Evolutionary conservation across 2,329 filamentous ascomycete species (phyloP).

Genomic region (Neopestalotiopsis sp.): DNA sequence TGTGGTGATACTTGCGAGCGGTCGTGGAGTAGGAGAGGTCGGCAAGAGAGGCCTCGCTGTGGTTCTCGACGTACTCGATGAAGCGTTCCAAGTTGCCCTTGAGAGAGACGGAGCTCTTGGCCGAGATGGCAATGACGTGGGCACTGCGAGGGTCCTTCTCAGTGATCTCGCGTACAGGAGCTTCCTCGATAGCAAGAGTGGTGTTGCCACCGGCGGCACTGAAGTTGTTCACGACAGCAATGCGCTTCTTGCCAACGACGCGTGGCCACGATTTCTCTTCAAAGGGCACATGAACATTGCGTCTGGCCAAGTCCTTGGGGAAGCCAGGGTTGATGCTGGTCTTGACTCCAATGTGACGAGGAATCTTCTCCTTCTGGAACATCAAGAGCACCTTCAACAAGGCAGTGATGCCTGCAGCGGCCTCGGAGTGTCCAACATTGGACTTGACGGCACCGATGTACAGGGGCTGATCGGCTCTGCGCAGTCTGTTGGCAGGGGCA

Average conservation of each 20-base stretch:
- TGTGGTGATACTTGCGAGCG: conserved; percentile 46
- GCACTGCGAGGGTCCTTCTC: conserved; percentile 42
- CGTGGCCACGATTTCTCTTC: conserved; percentile 40
- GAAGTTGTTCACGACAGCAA: conserved; percentile 53
- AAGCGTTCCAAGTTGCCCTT: conserved; percentile 47
- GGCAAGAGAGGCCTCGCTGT: conserved; percentile 42
- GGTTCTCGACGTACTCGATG: conserved; percentile 45
- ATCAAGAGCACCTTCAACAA: conserved; percentile 53
- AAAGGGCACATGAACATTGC: conserved; percentile 44
- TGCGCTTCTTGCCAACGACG: conserved; percentile 20
- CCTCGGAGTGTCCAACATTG: conserved; percentile 53
- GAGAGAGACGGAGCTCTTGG: conserved; percentile 45
- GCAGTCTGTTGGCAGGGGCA: conserved; percentile 50
- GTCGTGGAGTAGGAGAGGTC: conserved; percentile 61
- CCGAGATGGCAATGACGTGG: conserved; percentile 52
- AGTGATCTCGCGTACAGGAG: conserved; percentile 31
- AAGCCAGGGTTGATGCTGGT: conserved; percentile 49
- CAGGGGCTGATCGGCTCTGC: conserved; percentile 42
- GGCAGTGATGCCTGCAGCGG: conserved; percentile 41
- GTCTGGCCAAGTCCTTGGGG: conserved; percentile 43
- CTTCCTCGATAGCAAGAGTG: conserved; percentile 54
- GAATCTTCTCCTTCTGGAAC: conserved; percentile 45
- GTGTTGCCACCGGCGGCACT: conserved; percentile 63
- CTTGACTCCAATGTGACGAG: conserved; percentile 55
- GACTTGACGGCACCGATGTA: conserved; percentile 53